Conservation (phyloP, 768 basidiomycete species). For the Boletus tylopilopsis region DNA sequence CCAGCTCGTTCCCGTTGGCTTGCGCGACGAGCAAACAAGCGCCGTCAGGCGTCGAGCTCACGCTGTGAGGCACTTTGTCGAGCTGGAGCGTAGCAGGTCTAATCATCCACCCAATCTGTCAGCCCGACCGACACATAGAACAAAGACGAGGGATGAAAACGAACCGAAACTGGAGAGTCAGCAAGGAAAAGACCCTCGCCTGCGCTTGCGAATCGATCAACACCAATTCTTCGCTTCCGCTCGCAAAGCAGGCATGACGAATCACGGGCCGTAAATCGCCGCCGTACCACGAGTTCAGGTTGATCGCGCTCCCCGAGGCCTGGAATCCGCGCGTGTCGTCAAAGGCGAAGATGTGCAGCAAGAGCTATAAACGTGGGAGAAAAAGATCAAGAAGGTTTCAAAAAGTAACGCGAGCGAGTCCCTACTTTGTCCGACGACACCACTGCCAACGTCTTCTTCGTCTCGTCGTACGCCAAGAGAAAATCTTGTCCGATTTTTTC, state of each 20-base stretch:
- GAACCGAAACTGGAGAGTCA: conserved; percentile 38
- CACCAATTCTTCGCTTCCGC: conserved; percentile 50
- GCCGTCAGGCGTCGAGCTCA: conserved; percentile 50
- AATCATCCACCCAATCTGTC: no score
- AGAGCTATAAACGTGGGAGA: conserved; percentile 22
- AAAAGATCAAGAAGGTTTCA: no score
- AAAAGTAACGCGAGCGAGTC: no score
- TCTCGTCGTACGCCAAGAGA: conserved; percentile 49
- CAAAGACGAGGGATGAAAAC: background rate
- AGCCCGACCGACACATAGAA: no score
- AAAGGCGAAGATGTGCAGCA: conserved; percentile 44
- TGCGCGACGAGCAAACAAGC: conserved; percentile 45
- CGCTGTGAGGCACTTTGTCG: conserved; percentile 25
- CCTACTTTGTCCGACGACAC: conserved; percentile 43
- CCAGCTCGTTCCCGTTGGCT: conserved; percentile 6
- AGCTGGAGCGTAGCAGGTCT: conserved; percentile 49
- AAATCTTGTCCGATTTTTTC: conserved; percentile 46
- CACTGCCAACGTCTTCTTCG: conserved; percentile 44
- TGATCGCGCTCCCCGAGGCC: conserved; percentile 37
- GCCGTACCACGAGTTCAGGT: conserved; percentile 43
- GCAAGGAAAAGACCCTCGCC: conserved; percentile 51
- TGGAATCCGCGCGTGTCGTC: conserved; percentile 44
- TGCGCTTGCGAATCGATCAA: conserved; percentile 42
- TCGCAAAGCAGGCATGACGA: conserved; percentile 39
- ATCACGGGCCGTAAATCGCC: conserved; percentile 26